Evolutionary conservation across 768 basidiomycete species (phyloP).

Genomic region (Coprinopsis marcescibilis): DNA sequence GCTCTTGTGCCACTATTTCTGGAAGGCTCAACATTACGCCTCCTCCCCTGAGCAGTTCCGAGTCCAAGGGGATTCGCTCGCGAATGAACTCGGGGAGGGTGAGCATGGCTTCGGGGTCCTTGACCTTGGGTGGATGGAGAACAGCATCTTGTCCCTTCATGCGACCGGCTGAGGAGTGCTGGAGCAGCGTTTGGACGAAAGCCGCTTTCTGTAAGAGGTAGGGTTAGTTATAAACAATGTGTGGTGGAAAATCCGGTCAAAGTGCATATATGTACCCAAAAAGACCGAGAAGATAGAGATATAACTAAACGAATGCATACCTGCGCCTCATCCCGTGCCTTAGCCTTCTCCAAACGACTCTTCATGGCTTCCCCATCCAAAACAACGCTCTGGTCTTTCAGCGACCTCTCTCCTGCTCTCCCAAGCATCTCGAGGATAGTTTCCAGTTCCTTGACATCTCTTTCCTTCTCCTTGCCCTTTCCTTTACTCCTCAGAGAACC

Average conservation of each 20-base stretch:
- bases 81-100: constrained; percentile 61
- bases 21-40: constrained; percentile 51
- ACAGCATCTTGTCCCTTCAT: constrained; percentile 77
- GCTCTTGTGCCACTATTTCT: constrained; percentile 44
- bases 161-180: constrained; percentile 68
- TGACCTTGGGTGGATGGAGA: constrained; percentile 36
- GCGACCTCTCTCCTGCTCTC: constrained; percentile 60
- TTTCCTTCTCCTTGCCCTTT: constrained; percentile 43
- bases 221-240: too few relatives aligned
- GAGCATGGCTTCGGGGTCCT: constrained; percentile 48
- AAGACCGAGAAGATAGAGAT: too few relatives aligned
- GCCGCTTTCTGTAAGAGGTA: constrained; percentile 48
- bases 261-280: too few relatives aligned
- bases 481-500: constrained; percentile 23
- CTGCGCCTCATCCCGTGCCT: constrained; percentile 56
- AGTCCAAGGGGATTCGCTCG: constrained; percentile 38
- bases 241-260: too few relatives aligned
- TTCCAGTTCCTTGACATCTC: constrained; percentile 59
- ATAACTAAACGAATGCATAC: constrained; percentile 29
- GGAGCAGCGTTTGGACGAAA: constrained; percentile 69
- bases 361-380: constrained; percentile 59
- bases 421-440: constrained; percentile 66
- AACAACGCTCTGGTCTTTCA: constrained; percentile 66
- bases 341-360: constrained; percentile 46
- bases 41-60: constrained; percentile 23